These are phyloP conservation scores for Pyricularia pennisetigena DNA, from an alignment of 2,329 filamentous ascomycete genomes.

Conservation along the genomic window DNA sequence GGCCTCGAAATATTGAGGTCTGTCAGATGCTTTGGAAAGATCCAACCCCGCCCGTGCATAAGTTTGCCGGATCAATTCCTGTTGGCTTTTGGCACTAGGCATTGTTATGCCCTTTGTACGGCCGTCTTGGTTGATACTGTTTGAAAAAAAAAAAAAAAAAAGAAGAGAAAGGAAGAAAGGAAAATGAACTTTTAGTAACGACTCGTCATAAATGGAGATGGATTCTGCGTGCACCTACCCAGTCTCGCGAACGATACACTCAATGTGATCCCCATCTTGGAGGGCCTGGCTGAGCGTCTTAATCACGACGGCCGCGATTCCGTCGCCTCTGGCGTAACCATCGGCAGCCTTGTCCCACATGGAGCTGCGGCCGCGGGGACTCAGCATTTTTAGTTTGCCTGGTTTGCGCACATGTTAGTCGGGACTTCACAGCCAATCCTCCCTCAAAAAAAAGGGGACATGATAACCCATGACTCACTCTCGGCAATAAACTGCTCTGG, in stretches of 20 bases:
- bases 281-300: constrained; percentile 41
- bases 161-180: too few species aligned
- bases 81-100: constrained; percentile 36
- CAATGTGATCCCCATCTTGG: constrained; percentile 34
- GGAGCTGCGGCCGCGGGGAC: constrained; percentile 29
- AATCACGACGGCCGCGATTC: constrained; percentile 37
- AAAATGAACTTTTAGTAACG: too few species aligned
- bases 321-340: constrained; percentile 49
- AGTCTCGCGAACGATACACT: constrained; percentile 35
- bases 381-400: constrained; percentile 30
- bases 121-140: constrained; percentile 37
- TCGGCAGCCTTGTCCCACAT: constrained; percentile 40
- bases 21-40: constrained; percentile 17
- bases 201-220: too few species aligned
- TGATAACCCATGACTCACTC: constrained; percentile 14
- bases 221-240: constrained; percentile 13
- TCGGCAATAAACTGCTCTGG: constrained; percentile 32
- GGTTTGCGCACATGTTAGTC: too few species aligned
- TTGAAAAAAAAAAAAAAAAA: too few species aligned
- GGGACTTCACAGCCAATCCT: too few species aligned
- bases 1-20: constrained; percentile 25
- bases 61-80: constrained; percentile 28
- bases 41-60: constrained; percentile 33
- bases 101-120: constrained; percentile 41
- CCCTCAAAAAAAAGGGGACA: too few species aligned